Evolutionary conservation across 768 basidiomycete genomes (phyloP).

Genomic region (Austroboletus eburneus): DNA sequence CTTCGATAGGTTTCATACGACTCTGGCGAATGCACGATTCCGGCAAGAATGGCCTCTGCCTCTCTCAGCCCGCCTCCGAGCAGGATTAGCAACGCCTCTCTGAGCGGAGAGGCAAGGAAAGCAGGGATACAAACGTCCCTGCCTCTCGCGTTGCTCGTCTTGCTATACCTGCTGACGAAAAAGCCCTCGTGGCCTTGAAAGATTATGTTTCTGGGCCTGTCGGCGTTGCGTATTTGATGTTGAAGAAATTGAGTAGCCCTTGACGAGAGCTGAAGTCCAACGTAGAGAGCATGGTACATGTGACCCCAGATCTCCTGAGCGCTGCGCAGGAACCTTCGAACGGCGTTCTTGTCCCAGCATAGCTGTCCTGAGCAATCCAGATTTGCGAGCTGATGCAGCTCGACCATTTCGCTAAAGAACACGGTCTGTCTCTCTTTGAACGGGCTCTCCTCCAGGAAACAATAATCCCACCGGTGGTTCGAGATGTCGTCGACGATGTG

Average conservation of each 20-base stretch:
- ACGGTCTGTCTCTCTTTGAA: no score
- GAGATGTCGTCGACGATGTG: neutral
- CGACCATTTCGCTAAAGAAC: no score
- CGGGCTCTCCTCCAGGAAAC: neutral
- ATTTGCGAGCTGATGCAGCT: no score
- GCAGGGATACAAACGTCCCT: slow-evolving; percentile 1
- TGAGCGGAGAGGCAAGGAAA: neutral
- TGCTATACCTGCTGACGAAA: slow-evolving; percentile 4
- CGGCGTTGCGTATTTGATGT: no score
- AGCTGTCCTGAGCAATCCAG: no score
- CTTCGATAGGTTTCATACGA: neutral
- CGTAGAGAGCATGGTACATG: no score
- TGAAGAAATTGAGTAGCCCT: no score
- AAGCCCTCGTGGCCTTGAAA: slow-evolving; percentile 5
- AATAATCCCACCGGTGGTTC: neutral
- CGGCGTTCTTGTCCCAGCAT: no score
- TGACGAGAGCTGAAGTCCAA: no score
- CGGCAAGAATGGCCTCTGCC: slow-evolving; percentile 1
- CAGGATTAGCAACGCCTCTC: neutral
- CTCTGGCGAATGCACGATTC: neutral
- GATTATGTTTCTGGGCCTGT: neutral
- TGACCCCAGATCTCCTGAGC: no score
- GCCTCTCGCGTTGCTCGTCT: neutral
- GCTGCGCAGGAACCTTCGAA: no score
- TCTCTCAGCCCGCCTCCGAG: slow-evolving; percentile 5